Conservation (phyloP, 371 early-diverging fungal species). For the Mucor plumbeus region DNA sequence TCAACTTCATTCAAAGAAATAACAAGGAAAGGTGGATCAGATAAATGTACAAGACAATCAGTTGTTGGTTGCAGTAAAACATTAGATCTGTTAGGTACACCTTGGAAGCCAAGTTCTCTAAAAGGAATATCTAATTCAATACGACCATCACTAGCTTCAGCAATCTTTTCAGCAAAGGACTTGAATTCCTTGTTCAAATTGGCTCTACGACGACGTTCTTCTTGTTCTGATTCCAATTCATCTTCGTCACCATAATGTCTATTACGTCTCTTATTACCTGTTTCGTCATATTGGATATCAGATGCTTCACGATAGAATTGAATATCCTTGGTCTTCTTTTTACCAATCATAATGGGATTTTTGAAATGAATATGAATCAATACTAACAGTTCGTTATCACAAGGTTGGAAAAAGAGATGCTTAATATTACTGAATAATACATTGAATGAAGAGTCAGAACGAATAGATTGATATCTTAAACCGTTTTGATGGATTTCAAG, state of each 20-base stretch:
- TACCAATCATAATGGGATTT: conserved; percentile 96
- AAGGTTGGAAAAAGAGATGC: conserved; percentile 98
- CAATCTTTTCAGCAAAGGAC: conserved; percentile 91
- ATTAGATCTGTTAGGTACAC: conserved; percentile 95
- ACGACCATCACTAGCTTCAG: conserved; percentile 80
- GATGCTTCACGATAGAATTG: conserved; percentile 99
- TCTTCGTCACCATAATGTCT: conserved; percentile 96
- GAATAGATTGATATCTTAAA: conserved; percentile 86
- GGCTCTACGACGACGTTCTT: conserved; percentile 88
- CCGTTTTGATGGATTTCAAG: conserved; percentile 96
- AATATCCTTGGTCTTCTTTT: conserved; percentile 98
- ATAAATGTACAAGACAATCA: conserved; percentile 96
- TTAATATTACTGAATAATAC: conserved; percentile 98
- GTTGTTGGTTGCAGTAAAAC: conserved; percentile 97
- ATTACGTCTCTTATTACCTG: conserved; percentile 89
- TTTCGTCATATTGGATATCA: conserved; percentile 96
- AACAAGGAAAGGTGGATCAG: conserved; percentile 96
- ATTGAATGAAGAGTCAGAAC: conserved; percentile 85
- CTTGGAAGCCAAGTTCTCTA: conserved; percentile 95
- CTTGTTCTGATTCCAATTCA: conserved; percentile 95
- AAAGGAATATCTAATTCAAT: conserved; percentile 95
- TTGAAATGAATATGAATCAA: conserved; percentile 97
- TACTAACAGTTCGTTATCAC: conserved; percentile 95
- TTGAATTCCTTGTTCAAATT: conserved; percentile 95
- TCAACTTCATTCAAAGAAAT: conserved; percentile 96